Conservation (phyloP, 805 yeast genomes). For the Lipomyces spencermartinsiae region DNA sequence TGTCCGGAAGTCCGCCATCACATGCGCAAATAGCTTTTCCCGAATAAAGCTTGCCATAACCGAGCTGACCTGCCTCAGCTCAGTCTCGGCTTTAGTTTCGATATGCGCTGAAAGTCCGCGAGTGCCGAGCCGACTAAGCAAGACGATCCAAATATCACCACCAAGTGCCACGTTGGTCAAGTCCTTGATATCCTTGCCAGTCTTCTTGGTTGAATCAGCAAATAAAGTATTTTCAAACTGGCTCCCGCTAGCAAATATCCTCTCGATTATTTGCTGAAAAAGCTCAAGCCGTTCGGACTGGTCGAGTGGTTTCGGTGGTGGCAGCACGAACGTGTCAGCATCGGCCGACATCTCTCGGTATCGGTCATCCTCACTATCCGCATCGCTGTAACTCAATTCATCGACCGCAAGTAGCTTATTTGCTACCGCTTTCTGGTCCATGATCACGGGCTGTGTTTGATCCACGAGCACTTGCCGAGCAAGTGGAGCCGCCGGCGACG, state of each 20-base stretch:
- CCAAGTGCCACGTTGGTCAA: slow-evolving; percentile 60
- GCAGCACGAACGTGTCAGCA: slow-evolving; percentile 18
- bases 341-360: slow-evolving; percentile 21
- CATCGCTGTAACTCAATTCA: slow-evolving; percentile 24
- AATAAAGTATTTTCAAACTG: slow-evolving; percentile 22
- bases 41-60: slow-evolving; percentile 66
- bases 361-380: slow-evolving; percentile 15
- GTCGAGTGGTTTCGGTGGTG: slow-evolving; percentile 49
- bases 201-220: slow-evolving; percentile 18
- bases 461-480: slow-evolving; percentile 50
- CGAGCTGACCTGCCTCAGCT: slow-evolving; percentile 41
- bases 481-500: slow-evolving; percentile 14
- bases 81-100: slow-evolving; percentile 17
- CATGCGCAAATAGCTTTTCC: slow-evolving; percentile 71
- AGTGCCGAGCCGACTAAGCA: slow-evolving; percentile 78
- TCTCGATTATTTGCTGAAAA: slow-evolving; percentile 59
- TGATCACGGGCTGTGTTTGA: slow-evolving; percentile 23
- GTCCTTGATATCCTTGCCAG: slow-evolving; percentile 38
- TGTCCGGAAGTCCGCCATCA: slow-evolving; percentile 71
- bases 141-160: slow-evolving; percentile 74
- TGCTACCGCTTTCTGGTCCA: neutral
- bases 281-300: slow-evolving; percentile 63
- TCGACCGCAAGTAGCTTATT: slow-evolving; percentile 2
- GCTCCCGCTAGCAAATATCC: slow-evolving; percentile 34
- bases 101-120: slow-evolving; percentile 47